These are phyloP conservation scores for Vanderwaltozyma tropicalis DNA, from an alignment of 805 yeast species.

Conservation along the genomic window DNA sequence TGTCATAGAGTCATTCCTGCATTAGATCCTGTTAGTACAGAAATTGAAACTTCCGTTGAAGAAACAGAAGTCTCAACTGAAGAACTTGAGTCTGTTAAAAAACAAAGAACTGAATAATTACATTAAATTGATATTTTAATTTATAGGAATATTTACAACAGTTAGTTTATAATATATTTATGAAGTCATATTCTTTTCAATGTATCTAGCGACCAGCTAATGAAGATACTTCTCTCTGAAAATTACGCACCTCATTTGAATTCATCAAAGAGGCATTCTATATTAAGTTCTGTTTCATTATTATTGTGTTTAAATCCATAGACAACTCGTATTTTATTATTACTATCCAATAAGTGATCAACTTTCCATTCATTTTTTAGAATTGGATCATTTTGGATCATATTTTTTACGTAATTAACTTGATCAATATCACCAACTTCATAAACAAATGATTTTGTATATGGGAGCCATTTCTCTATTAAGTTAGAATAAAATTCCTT, in stretches of 20 bases:
- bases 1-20: slow-evolving; percentile 71
- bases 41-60: not conserved
- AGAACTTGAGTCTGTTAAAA: slow-evolving; percentile 9
- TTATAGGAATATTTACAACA: too few relatives aligned
- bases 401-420: slow-evolving; percentile 32
- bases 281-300: not conserved
- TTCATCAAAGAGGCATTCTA: slow-evolving; percentile 4
- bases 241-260: too few relatives aligned
- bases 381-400: slow-evolving; percentile 9
- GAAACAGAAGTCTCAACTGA: not conserved
- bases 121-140: too few relatives aligned
- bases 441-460: slow-evolving; percentile 49
- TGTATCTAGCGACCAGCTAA: too few relatives aligned
- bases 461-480: slow-evolving; percentile 34
- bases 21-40: slow-evolving; percentile 8
- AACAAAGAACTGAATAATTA: not conserved
- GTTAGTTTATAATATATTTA: too few relatives aligned
- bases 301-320: slow-evolving; percentile 43
- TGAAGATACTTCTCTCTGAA: too few relatives aligned
- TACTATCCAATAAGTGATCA: slow-evolving; percentile 41
- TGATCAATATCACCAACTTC: slow-evolving; percentile 66
- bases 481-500: slow-evolving; percentile 58
- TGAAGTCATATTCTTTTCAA: too few relatives aligned
- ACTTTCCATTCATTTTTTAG: slow-evolving; percentile 36
- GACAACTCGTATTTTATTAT: slow-evolving; percentile 46